Conservation (phyloP, 164 flowering plant species). For the Taxillus chinensis region DNA sequence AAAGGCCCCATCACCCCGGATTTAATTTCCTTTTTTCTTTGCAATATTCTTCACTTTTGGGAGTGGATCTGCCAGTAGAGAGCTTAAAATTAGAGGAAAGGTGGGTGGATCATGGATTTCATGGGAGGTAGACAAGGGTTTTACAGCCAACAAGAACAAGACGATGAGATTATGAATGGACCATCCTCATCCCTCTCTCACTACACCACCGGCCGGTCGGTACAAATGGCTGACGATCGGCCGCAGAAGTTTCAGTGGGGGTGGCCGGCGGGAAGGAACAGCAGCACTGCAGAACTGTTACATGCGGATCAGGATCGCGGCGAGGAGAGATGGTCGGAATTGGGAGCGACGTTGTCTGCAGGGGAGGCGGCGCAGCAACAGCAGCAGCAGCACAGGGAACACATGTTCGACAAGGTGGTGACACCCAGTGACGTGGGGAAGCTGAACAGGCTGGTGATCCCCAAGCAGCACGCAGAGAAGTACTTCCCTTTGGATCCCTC, state of each 20-base stretch:
- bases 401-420: constrained; percentile 93
- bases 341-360: not conserved
- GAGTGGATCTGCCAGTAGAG: too few species aligned
- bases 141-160: constrained; percentile 3
- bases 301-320: not conserved
- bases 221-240: not conserved
- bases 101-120: constrained; percentile 16
- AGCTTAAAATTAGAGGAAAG: not conserved
- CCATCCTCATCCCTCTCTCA: constrained; percentile 17
- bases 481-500: constrained; percentile 78
- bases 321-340: constrained; percentile 2
- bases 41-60: too few species aligned
- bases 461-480: constrained; percentile 95
- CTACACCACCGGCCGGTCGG: not conserved
- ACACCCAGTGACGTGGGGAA: constrained; percentile 97
- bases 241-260: not conserved
- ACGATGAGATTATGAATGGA: constrained; percentile 8
- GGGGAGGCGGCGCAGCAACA: constrained; percentile 6
- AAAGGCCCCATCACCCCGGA: too few species aligned
- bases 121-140: constrained; percentile 10
- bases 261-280: not conserved
- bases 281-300: not conserved
- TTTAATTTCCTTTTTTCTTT: too few species aligned
- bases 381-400: constrained; percentile 44
- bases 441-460: constrained; percentile 83